phyloP scores from a whole-genome alignment of 1,284 basidiomycete species.

The Austropuccinia psidii region DNA sequence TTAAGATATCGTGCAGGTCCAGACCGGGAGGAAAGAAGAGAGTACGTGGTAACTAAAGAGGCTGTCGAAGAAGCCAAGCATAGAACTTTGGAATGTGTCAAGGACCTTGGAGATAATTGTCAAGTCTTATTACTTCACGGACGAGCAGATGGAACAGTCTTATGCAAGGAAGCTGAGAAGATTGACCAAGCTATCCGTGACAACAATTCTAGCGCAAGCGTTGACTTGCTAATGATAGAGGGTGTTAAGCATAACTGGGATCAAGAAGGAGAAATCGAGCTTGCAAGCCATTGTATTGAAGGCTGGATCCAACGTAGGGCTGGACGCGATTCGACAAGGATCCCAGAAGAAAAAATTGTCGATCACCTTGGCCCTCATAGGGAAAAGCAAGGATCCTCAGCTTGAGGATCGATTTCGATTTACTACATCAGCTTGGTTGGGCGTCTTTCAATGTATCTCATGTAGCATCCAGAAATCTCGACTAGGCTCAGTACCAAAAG shows the following conservation, averaged over 20 bases:
- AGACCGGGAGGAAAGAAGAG: neutral
- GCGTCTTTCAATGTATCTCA: too few relatives aligned
- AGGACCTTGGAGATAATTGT: neutral
- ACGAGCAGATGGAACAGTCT: slow-evolving; percentile 3
- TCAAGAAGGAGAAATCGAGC: slow-evolving; percentile 11
- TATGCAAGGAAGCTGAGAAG: neutral
- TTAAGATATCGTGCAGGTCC: slow-evolving; percentile 2
- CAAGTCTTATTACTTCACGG: slow-evolving; percentile 16
- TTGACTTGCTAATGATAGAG: slow-evolving; percentile 8
- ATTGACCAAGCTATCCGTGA: neutral
- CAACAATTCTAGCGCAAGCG: neutral
- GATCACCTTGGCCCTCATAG: slow-evolving; percentile 17
- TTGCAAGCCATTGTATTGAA: neutral
- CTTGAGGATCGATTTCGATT: too few relatives aligned
- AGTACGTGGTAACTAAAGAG: neutral
- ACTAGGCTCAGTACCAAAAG: too few relatives aligned
- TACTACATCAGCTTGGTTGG: too few relatives aligned
- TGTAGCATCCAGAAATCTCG: too few relatives aligned
- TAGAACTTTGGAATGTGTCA: neutral
- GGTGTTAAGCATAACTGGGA: slow-evolving; percentile 26
- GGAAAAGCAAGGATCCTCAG: too few relatives aligned
- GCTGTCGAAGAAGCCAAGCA: neutral
- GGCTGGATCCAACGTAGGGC: neutral
- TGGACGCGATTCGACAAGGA: neutral
- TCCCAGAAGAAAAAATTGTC: slow-evolving; percentile 10